These are phyloP conservation scores for Cymbidium sinense DNA, from an alignment of 106 monocot species.

Conservation along the genomic window DNA sequence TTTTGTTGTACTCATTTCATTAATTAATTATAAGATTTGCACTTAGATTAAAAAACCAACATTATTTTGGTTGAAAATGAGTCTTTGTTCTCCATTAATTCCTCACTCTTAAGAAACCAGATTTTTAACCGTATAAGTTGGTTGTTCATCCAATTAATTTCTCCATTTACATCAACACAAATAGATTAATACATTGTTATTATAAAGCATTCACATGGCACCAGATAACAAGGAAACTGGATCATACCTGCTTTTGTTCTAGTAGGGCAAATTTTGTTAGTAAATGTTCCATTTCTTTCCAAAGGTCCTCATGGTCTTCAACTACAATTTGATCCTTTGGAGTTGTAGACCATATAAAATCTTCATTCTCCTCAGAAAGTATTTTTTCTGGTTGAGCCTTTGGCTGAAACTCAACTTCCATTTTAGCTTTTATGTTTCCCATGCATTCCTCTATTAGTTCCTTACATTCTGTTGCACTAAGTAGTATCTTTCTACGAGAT, in stretches of 20 bases:
- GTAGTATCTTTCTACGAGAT: slow-evolving; percentile 18
- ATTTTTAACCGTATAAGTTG: too few species aligned
- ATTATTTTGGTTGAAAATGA: neutral
- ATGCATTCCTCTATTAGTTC: slow-evolving; percentile 35
- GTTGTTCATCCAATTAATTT: neutral
- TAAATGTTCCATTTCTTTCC: slow-evolving; percentile 74
- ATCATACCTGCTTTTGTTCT: slow-evolving; percentile 36
- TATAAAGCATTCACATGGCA: neutral
- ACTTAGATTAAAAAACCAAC: too few species aligned
- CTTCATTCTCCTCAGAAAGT: slow-evolving; percentile 10
- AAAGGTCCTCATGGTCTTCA: slow-evolving; percentile 56
- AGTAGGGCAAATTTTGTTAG: slow-evolving; percentile 35
- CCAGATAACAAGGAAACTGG: neutral
- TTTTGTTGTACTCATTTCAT: too few species aligned
- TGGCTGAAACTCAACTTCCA: slow-evolving; percentile 10
- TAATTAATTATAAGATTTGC: too few species aligned
- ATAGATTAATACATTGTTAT: too few species aligned
- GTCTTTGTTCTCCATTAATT: too few species aligned
- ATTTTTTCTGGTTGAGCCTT: neutral
- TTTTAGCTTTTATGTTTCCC: slow-evolving; percentile 26
- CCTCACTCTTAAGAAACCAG: too few species aligned
- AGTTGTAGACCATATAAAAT: slow-evolving; percentile 43
- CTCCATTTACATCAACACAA: neutral
- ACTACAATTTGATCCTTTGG: slow-evolving; percentile 15
- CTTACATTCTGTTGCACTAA: slow-evolving; percentile 27